Evolutionary conservation across 1,284 basidiomycete genomes (phyloP).

Genomic region (Farysia itapuensis): DNA sequence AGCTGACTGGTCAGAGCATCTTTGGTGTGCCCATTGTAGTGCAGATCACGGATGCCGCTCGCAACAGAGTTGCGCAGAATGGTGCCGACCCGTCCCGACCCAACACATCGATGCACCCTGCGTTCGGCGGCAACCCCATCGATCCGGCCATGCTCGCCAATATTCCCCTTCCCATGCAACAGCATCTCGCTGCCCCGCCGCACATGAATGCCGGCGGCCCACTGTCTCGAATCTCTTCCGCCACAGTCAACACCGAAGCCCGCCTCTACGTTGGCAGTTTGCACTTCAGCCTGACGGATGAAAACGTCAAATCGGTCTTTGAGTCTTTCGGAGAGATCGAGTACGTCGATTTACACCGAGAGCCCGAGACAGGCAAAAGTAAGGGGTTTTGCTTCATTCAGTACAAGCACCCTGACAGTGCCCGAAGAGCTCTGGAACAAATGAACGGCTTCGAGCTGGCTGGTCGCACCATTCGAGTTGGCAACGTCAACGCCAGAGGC

Average conservation of each 20-base stretch:
- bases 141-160: constrained; percentile 19
- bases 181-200: constrained; percentile 26
- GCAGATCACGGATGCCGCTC: constrained; percentile 91
- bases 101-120: constrained; percentile 16
- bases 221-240: constrained; percentile 15
- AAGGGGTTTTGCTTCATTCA: constrained; percentile 99
- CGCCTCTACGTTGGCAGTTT: constrained; percentile 95
- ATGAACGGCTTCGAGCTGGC: constrained; percentile 99
- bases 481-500: constrained; percentile 49
- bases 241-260: constrained; percentile 63
- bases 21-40: constrained; percentile 98
- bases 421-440: constrained; percentile 91
- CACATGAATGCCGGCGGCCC: constrained; percentile 15
- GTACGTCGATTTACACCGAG: constrained; percentile 95
- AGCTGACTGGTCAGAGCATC: constrained; percentile 86
- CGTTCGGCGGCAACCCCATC: constrained; percentile 8
- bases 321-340: constrained; percentile 96
- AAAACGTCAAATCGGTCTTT: constrained; percentile 96
- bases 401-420: constrained; percentile 82
- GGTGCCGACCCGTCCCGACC: constrained; percentile 9
- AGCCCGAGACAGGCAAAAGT: constrained; percentile 83
- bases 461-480: constrained; percentile 69
- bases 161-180: constrained; percentile 34
- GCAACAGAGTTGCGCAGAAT: constrained; percentile 67
- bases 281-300: constrained; percentile 91